Percentiles rank a stretch among this genome's conserved stretches.
Conservation (phyloP, 148 eudicot species). For the Fallopia convolvulus region DNA sequence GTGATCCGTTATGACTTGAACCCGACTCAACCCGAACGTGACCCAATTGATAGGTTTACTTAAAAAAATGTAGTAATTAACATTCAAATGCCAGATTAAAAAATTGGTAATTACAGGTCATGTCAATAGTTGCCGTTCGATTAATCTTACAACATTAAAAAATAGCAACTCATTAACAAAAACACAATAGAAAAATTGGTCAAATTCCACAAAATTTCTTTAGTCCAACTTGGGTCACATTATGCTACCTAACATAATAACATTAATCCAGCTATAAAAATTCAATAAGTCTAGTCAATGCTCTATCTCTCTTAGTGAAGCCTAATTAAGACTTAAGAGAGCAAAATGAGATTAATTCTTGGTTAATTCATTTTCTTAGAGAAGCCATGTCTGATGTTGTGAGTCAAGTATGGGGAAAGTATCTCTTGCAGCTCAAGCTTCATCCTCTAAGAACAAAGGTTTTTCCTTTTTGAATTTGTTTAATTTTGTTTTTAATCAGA, state of each 20-base stretch:
- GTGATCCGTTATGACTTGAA: no score
- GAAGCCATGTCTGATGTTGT: constrained; percentile 42
- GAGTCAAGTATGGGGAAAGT: constrained; percentile 40
- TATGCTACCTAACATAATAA: not conserved
- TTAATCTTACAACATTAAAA: not conserved
- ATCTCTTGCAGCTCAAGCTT: constrained; percentile 36
- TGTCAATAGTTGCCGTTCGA: no score
- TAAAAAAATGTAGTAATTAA: no score
- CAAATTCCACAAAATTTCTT: not conserved
- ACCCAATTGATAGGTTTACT: no score
- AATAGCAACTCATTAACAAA: not conserved
- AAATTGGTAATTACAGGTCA: no score
- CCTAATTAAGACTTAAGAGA: no score
- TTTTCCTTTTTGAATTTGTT: not conserved
- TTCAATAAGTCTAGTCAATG: not conserved
- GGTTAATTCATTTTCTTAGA: not conserved
- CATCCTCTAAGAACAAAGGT: constrained; percentile 67
- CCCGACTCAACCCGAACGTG: no score
- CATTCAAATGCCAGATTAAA: no score
- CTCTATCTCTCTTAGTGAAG: not conserved
- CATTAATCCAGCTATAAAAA: not conserved
- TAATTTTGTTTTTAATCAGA: not conserved
- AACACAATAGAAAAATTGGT: not conserved
- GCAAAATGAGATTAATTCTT: no score
- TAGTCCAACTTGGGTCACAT: not conserved